Evolutionary conservation across 2,329 filamentous ascomycete species (phyloP).

Genomic region (Rutstroemia sp.): DNA sequence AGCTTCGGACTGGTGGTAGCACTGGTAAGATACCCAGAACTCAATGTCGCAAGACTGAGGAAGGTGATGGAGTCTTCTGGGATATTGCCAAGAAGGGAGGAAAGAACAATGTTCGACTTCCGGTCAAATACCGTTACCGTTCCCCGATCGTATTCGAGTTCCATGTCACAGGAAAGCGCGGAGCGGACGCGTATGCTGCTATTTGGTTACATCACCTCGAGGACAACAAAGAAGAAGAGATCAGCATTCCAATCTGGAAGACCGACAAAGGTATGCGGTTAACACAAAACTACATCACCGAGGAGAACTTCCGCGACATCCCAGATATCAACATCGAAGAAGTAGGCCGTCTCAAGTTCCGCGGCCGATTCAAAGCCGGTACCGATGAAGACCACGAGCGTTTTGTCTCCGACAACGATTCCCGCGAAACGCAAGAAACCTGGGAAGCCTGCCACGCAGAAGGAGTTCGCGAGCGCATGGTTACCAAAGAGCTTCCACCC

Average conservation of each 20-base stretch:
- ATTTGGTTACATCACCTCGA: slow-evolving; percentile 82
- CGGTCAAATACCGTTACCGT: slow-evolving; percentile 84
- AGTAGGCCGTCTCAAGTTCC: slow-evolving; percentile 74
- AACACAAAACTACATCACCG: slow-evolving; percentile 87
- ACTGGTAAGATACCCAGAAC: slow-evolving; percentile 60
- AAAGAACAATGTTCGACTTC: slow-evolving; percentile 57
- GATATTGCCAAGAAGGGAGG: slow-evolving; percentile 44
- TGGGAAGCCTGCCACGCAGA: slow-evolving; percentile 91
- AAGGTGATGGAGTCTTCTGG: slow-evolving; percentile 53
- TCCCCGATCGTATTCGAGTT: slow-evolving; percentile 89
- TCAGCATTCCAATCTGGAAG: slow-evolving; percentile 87
- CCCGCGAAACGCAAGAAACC: slow-evolving; percentile 85
- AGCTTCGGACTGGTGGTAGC: slow-evolving; percentile 80
- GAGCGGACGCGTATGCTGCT: slow-evolving; percentile 66
- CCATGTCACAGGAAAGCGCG: slow-evolving; percentile 59
- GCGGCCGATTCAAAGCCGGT: slow-evolving; percentile 77
- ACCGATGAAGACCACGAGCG: slow-evolving; percentile 78
- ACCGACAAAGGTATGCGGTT: slow-evolving; percentile 69
- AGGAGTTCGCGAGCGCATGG: slow-evolving; percentile 67
- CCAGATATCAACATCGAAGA: slow-evolving; percentile 73
- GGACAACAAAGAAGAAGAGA: slow-evolving; percentile 68
- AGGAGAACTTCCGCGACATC: slow-evolving; percentile 61
- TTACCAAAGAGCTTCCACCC: slow-evolving; percentile 66
- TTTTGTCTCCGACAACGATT: slow-evolving; percentile 81
- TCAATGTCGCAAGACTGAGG: slow-evolving; percentile 50